Evolutionary conservation across 345 rosid genomes (phyloP), one percentile per base, ranked within the genome.

Genomic region (Salix arbutifolia): DNA sequence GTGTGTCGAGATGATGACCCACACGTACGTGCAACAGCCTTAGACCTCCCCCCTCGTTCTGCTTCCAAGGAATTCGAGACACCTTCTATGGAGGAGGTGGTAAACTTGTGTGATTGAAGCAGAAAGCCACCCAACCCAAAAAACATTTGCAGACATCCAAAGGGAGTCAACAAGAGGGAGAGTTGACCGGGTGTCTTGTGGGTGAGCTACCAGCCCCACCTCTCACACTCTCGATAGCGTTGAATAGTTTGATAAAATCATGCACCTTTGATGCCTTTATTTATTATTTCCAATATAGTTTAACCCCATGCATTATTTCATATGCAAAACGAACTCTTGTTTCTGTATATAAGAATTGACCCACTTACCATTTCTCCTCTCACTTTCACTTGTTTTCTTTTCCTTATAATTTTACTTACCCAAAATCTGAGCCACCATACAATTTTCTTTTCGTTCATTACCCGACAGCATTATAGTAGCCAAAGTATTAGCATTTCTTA

Each of bases 201-300:
- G 94, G 93, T 95, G 98, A 90, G 90, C 93, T 89, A 95, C 94
- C 98, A 60, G 91, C 89, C 86, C 86, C 48, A 79, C 76, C 79
- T 81, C 86, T 89, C 97, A 90, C 97, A 90, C 96, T 83, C 94
- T 52, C 96, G 81, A 80, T 53, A 76, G 98, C 93, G 97, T 95
- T 90, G 97, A 95, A 91, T 95, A 93, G 90, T 93, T 91, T 91
- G 90, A 88, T 86, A 70, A 83, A 74, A 82, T 91, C 98, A 93
- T 88, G 97, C 97, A 84, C 83, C 84, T 90, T 88, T 84, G 87
- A 79, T 91, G 93, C 79, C 66, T 46, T 23, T 16, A 0, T 31
- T 44, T 48, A 42, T 52, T 73, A 65, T 78, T 17, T 58, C 38
- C 35, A 12, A 30, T 13, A 25, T 31, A n/a, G 8, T 4, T 44